phyloP scores from a whole-genome alignment of 495 filamentous ascomycete species.

The Penicillium nucicola region DNA sequence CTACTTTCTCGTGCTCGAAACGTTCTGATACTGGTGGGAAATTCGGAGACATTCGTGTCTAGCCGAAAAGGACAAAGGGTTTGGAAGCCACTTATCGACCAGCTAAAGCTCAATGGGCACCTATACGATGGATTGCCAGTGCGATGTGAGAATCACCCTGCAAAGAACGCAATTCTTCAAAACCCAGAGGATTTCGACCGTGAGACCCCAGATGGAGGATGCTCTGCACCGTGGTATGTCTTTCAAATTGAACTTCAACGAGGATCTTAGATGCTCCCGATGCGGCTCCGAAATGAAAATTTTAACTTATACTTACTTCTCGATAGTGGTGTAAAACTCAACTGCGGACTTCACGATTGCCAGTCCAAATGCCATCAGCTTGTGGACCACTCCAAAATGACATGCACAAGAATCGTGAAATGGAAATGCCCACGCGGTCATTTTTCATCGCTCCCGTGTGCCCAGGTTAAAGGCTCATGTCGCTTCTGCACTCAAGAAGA shows the following conservation, averaged over 20 bases:
- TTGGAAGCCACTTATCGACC: slow-evolving; percentile 59
- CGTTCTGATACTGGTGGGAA: slow-evolving; percentile 68
- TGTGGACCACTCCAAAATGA: slow-evolving; percentile 62
- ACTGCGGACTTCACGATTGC: slow-evolving; percentile 62
- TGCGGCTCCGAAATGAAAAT: no score
- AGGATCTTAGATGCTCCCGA: no score
- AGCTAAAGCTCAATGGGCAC: slow-evolving; percentile 49
- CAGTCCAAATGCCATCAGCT: slow-evolving; percentile 61
- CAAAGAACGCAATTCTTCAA: slow-evolving; percentile 43
- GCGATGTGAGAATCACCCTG: slow-evolving; percentile 64
- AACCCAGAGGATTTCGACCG: slow-evolving; percentile 55
- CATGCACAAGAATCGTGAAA: slow-evolving; percentile 47
- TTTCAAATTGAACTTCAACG: no score
- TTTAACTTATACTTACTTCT: no score
- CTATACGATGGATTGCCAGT: slow-evolving; percentile 71
- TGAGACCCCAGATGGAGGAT: slow-evolving; percentile 72
- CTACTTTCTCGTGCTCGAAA: slow-evolving; percentile 68
- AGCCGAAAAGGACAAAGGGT: slow-evolving; percentile 56
- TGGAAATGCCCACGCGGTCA: slow-evolving; percentile 54
- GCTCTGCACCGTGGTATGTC: slow-evolving; percentile 64
- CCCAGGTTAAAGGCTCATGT: slow-evolving; percentile 14
- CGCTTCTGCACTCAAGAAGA: slow-evolving; percentile 47
- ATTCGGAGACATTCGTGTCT: slow-evolving; percentile 62
- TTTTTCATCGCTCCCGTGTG: slow-evolving; percentile 37
- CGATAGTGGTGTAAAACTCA: slow-evolving; percentile 51